Conservation (phyloP, 768 basidiomycete species). For the Psilocybe subaeruginosa region DNA sequence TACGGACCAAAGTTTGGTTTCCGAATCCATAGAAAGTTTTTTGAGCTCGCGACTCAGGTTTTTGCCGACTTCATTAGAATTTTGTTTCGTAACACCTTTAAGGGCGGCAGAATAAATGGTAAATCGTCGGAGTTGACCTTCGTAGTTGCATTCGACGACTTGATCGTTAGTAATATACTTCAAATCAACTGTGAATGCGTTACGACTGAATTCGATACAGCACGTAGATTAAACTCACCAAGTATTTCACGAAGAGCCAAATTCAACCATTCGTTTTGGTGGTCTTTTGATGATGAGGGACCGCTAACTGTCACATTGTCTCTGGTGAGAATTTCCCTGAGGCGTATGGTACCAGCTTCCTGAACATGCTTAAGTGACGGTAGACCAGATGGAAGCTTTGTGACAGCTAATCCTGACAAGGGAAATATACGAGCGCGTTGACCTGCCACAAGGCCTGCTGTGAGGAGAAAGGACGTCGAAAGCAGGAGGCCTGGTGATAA, state of each 20-base stretch:
- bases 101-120: slow-evolving; percentile 49
- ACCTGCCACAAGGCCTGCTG: slow-evolving; percentile 57
- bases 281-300: slow-evolving; percentile 21
- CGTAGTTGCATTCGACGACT: slow-evolving; percentile 63
- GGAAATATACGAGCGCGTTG: slow-evolving; percentile 51
- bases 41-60: slow-evolving; percentile 44
- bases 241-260: slow-evolving; percentile 69
- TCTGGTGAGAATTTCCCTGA: slow-evolving; percentile 48
- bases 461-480: slow-evolving; percentile 61
- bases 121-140: slow-evolving; percentile 62
- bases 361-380: slow-evolving; percentile 52
- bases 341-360: slow-evolving; percentile 54
- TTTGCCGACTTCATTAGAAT: slow-evolving; percentile 22
- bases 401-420: slow-evolving; percentile 39
- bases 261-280: slow-evolving; percentile 67
- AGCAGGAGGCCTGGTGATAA: slow-evolving; percentile 51
- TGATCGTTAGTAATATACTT: slow-evolving; percentile 69
- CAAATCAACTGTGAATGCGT: slow-evolving; percentile 59
- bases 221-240: slow-evolving; percentile 42
- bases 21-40: slow-evolving; percentile 44
- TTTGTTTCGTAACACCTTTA: slow-evolving; percentile 17
- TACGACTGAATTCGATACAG: slow-evolving; percentile 15
- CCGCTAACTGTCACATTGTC: slow-evolving; percentile 10
- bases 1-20: slow-evolving; percentile 56
- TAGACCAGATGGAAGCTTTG: slow-evolving; percentile 44